Evolutionary conservation across 2,329 filamentous ascomycete species (phyloP), one percentile per base, ranked within the genome.

Genomic region (Grosmannia serpens): DNA sequence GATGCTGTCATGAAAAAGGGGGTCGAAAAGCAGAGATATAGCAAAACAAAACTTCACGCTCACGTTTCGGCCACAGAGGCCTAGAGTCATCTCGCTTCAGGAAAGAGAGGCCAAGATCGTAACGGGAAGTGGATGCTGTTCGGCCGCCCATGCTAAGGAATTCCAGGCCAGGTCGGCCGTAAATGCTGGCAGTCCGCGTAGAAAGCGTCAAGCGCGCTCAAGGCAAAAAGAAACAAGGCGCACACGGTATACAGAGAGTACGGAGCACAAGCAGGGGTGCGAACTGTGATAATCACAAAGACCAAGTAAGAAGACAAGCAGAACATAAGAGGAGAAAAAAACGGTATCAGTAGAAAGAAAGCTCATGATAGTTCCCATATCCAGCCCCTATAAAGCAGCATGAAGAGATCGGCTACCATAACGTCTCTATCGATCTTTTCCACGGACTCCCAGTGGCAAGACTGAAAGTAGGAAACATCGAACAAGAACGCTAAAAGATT

Each of bases 321-420:
- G 27, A 33, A 33, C 11, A 27, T 20, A 46, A 38, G 35, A 44
- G 22, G 22, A 26, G 9, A 35, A 22, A 55, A 52, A 53, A 56
- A 49, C 13, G 49, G 26, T 24, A 56, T 52, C 15, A 54, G 44
- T 53, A 57, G 27, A 57, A 57, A 50, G 33, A 51, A 55, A 55
- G 49, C 55, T 56, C 56, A 58, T 56, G 35, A 56, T 44, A 56
- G 27, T 58, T 53, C 56, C 31, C 56, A 44, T 26, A 56, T 60
- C 59, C 59, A 60, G 52, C 50, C 51, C 55, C 56, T 58, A 53
- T 52, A 60, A 56, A 58, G 56, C 46, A 60, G 55, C 58, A 57
- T 56, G 27, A 58, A 58, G 55, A 55, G 29, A 44, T 31, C 38
- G 26, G 53, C 52, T 57, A 59, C 51, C 58, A 47, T 41, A 54